Evolutionary conservation across 2,329 filamentous ascomycete species (phyloP).

Genomic region (Aspergillus melleus): DNA sequence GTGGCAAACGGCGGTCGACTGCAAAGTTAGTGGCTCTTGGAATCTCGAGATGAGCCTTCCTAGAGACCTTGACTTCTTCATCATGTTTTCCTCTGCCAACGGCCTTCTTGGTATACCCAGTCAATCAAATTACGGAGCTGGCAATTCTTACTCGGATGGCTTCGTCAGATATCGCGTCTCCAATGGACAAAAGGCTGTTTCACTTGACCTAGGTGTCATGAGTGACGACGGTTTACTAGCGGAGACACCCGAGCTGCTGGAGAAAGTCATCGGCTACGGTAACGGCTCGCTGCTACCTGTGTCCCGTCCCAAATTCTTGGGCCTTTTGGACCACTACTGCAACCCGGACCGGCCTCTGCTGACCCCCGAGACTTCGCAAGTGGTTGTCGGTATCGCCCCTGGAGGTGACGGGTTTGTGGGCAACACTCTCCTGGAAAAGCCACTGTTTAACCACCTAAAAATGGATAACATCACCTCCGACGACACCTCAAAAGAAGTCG

Average conservation of each 20-base stretch:
- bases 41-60: conserved; percentile 16
- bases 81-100: conserved; percentile 42
- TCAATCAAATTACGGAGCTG: conserved; percentile 42
- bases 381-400: background rate
- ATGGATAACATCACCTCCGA: background rate
- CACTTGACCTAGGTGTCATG: conserved; percentile 12
- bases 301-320: background rate
- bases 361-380: background rate
- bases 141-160: conserved; percentile 39
- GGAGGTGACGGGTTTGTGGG: background rate
- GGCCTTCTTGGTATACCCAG: conserved; percentile 35
- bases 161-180: conserved; percentile 14
- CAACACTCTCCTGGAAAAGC: background rate
- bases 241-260: background rate
- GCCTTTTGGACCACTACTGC: background rate
- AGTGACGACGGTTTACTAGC: conserved; percentile 10
- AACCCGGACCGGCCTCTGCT: background rate
- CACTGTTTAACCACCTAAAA: background rate
- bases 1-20: conserved; percentile 27
- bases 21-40: conserved; percentile 34
- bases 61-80: conserved; percentile 44
- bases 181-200: conserved; percentile 19
- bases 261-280: background rate
- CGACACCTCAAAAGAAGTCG: background rate
- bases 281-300: background rate